These are phyloP conservation scores for Magnolia sinica DNA, from an alignment of 164 flowering plant genomes.

Conservation along the genomic window DNA sequence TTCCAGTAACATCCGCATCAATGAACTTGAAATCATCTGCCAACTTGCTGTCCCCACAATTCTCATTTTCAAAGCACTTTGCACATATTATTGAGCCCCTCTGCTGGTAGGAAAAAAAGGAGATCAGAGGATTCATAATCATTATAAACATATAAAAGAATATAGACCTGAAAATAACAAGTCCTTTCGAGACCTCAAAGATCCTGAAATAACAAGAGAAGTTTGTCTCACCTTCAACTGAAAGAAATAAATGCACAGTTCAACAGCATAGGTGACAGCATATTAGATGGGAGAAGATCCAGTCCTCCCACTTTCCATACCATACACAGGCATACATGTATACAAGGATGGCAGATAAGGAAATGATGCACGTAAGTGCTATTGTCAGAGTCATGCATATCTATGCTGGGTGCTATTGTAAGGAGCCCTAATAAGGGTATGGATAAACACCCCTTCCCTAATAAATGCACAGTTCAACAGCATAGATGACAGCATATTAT, in stretches of 20 bases:
- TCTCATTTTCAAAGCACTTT: conserved; percentile 60
- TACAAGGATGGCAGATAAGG: too few species aligned
- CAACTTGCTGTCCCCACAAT: conserved; percentile 48
- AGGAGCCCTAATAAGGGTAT: too few species aligned
- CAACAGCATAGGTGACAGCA: neutral
- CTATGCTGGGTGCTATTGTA: neutral
- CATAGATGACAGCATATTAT: too few species aligned
- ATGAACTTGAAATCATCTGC: conserved; percentile 51
- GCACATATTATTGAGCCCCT: conserved; percentile 41
- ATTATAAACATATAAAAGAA: neutral
- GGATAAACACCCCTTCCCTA: too few species aligned
- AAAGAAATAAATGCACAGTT: neutral
- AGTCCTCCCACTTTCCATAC: too few species aligned
- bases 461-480: too few species aligned
- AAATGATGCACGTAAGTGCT: neutral
- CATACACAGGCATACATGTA: neutral
- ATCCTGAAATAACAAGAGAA: neutral
- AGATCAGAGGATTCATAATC: neutral
- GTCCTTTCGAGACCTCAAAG: neutral
- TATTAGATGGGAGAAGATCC: too few species aligned
- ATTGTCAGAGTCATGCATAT: neutral
- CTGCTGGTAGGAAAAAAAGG: conserved; percentile 26
- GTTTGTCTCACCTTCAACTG: neutral
- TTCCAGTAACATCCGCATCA: conserved; percentile 20
- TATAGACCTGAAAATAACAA: neutral